Percentiles rank a stretch among this genome's conserved stretches.
Conservation (phyloP, 1,284 basidiomycete species). For the Hypsizygus ulmarius region DNA sequence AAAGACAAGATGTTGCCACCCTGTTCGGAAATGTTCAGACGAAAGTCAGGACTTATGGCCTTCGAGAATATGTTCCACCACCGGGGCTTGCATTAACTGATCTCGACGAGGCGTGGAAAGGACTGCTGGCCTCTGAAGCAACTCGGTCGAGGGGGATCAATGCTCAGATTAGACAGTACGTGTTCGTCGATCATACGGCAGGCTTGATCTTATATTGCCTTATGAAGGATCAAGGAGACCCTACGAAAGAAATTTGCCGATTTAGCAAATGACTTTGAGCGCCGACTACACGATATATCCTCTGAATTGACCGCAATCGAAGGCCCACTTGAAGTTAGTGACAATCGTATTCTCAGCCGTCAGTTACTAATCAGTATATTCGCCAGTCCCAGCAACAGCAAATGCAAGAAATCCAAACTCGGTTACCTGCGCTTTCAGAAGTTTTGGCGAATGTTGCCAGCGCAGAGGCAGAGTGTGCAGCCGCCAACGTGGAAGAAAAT, state of each 20-base stretch:
- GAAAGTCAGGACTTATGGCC: constrained; percentile 88
- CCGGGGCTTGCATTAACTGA: constrained; percentile 69
- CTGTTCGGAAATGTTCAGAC: constrained; percentile 94
- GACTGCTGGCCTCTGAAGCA: constrained; percentile 74
- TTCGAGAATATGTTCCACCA: constrained; percentile 83
- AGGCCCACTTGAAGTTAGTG: constrained; percentile 73
- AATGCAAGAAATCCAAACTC: constrained; percentile 54
- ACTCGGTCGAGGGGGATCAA: constrained; percentile 83
- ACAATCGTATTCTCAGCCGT: not conserved
- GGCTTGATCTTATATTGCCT: not conserved
- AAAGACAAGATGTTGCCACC: constrained; percentile 86
- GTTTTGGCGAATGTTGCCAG: constrained; percentile 52
- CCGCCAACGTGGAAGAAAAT: constrained; percentile 97
- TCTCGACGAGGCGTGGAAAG: constrained; percentile 79
- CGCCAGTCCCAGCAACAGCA: constrained; percentile 37
- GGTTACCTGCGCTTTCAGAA: constrained; percentile 61
- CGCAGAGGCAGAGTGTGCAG: constrained; percentile 75
- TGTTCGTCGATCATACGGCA: constrained; percentile 12
- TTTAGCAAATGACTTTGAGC: constrained; percentile 83
- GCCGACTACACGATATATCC: constrained; percentile 68
- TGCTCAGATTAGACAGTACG: constrained; percentile 86
- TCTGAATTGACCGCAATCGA: constrained; percentile 74
- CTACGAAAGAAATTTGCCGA: constrained; percentile 83
- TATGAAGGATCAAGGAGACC: constrained; percentile 82
- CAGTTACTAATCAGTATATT: not conserved